Evolutionary conservation across 176 grass and related monocot species (phyloP).

Genomic region (Carex pumila): DNA sequence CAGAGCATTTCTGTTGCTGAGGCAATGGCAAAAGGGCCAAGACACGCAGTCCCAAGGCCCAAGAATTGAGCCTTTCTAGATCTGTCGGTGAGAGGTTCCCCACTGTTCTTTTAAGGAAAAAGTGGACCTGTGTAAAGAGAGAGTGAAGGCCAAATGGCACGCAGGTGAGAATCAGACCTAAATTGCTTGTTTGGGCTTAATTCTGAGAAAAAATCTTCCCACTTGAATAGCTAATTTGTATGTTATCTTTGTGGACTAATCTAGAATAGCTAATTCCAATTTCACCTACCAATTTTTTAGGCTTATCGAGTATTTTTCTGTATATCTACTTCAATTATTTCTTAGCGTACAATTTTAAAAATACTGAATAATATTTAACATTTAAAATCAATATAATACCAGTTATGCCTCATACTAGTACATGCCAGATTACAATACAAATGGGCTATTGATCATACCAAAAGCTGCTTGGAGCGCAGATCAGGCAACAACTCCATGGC

Average conservation of each 20-base stretch:
- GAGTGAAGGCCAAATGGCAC: neutral
- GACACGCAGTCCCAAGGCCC: slow-evolving; percentile 92
- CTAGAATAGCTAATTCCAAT: neutral
- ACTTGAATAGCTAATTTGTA: neutral
- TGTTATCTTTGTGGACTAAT: neutral
- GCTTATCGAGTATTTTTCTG: neutral
- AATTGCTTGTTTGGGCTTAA: neutral
- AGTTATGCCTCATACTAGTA: neutral
- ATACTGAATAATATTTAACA: neutral
- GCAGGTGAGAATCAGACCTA: neutral
- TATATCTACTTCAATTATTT: neutral
- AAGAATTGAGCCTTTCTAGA: slow-evolving; percentile 70
- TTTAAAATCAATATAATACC: neutral
- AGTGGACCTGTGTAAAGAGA: slow-evolving; percentile 70
- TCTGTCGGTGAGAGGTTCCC: slow-evolving; percentile 73
- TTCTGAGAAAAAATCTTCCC: neutral
- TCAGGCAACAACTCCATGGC: slow-evolving; percentile 94
- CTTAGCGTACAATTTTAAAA: neutral
- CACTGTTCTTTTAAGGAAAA: slow-evolving; percentile 92
- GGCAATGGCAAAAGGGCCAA: slow-evolving; percentile 83
- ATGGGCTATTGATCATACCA: slow-evolving; percentile 50
- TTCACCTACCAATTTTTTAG: neutral
- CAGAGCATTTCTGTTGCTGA: slow-evolving; percentile 88
- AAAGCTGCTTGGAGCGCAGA: slow-evolving; percentile 92
- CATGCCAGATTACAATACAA: neutral